Evolutionary conservation across 345 rosid species (phyloP).

Genomic region (Salix arbutifolia): DNA sequence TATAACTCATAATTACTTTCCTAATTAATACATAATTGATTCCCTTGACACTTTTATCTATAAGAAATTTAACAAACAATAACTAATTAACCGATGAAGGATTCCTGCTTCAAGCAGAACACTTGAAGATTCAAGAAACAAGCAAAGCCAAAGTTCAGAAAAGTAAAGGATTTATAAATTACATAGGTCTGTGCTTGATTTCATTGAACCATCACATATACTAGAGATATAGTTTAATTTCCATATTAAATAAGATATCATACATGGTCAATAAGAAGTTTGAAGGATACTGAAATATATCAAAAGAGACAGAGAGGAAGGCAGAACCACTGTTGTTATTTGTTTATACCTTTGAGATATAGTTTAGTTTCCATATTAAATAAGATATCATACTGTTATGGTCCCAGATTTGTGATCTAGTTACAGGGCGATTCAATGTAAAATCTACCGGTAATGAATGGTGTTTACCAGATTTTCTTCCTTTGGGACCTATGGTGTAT

Average conservation of each 20-base stretch:
- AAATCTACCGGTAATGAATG: too few species aligned
- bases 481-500: too few species aligned
- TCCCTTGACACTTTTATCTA: too few species aligned
- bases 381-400: not conserved
- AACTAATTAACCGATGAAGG: not conserved
- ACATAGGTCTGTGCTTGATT: not conserved
- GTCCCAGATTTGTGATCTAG: too few species aligned
- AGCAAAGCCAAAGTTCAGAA: not conserved
- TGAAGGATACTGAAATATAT: not conserved
- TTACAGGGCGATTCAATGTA: too few species aligned
- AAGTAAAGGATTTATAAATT: not conserved
- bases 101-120: not conserved
- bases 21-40: too few species aligned
- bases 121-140: not conserved
- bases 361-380: not conserved
- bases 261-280: not conserved
- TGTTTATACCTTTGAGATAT: slow-evolving; percentile 51
- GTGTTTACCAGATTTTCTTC: too few species aligned
- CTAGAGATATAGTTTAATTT: not conserved
- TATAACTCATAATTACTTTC: too few species aligned
- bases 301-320: not conserved
- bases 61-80: not conserved
- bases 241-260: not conserved
- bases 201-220: not conserved
- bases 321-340: not conserved